Evolutionary conservation across 164 flowering plant species (phyloP).

Genomic region (Nelumbo lutea): DNA sequence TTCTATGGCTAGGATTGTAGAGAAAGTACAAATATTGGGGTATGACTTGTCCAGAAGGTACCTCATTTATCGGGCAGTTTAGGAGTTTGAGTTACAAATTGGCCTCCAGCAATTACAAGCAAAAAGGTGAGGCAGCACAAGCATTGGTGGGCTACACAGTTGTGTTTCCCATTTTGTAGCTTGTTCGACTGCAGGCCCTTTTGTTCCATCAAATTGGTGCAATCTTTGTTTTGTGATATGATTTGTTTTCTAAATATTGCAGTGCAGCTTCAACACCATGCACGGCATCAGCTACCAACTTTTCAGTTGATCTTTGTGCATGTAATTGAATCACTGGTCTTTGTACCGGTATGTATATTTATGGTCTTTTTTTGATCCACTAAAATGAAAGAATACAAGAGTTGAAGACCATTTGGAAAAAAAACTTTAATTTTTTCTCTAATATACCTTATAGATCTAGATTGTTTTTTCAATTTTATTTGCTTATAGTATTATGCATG

Average conservation of each 20-base stretch:
- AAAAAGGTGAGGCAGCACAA: background rate
- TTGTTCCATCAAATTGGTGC: background rate
- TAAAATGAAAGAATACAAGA: background rate
- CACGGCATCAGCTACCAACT: conserved; percentile 91
- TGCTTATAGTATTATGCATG: background rate
- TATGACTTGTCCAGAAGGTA: background rate
- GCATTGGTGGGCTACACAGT: background rate
- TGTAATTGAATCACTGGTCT: conserved; percentile 97
- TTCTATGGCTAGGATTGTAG: no score
- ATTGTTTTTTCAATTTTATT: background rate
- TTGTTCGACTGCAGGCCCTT: background rate
- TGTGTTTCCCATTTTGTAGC: background rate
- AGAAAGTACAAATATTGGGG: no score
- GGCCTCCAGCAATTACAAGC: background rate
- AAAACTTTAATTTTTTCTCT: background rate
- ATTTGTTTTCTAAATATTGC: conserved; percentile 25
- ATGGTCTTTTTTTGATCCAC: conserved; percentile 2
- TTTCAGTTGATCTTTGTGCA: conserved; percentile 97
- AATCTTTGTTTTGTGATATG: background rate
- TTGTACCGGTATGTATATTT: conserved; percentile 74
- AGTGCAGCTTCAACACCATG: conserved; percentile 99
- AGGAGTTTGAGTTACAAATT: no score
- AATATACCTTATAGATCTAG: background rate
- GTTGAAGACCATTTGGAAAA: background rate
- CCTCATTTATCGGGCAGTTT: background rate